Conservation (phyloP, 305 asterid genomes). For the Solanum aculeatissimum region DNA sequence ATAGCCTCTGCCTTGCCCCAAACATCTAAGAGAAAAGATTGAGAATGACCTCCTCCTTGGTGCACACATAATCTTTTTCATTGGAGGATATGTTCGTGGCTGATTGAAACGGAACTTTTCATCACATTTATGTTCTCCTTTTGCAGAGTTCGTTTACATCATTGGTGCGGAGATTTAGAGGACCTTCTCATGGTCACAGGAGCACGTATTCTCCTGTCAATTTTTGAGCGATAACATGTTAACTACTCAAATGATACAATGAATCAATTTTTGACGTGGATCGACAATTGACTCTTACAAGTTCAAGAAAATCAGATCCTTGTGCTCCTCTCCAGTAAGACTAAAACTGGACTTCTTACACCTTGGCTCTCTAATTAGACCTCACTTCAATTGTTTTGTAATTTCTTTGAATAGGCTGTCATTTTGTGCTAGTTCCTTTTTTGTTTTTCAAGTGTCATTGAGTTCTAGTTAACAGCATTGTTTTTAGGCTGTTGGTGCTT, state of each 20-base stretch:
- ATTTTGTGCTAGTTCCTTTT: neutral
- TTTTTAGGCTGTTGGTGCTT: neutral
- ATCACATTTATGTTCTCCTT: neutral
- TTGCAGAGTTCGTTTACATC: slow-evolving; percentile 56
- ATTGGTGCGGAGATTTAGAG: slow-evolving; percentile 56
- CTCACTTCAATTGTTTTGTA: neutral
- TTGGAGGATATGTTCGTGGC: neutral
- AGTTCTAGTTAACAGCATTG: neutral
- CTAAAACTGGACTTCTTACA: neutral
- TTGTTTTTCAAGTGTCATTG: neutral
- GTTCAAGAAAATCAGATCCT: neutral
- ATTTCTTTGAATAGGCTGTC: neutral
- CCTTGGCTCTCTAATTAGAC: neutral
- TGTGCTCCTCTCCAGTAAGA: neutral
- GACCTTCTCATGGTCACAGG: slow-evolving; percentile 72
- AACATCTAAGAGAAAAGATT: neutral
- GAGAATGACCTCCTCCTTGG: neutral
- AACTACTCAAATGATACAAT: neutral
- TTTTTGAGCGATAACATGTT: slow-evolving; percentile 34
- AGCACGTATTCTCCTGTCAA: slow-evolving; percentile 88
- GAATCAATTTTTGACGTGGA: neutral
- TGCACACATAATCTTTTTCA: neutral
- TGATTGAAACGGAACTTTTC: neutral
- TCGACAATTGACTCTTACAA: neutral
- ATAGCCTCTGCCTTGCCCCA: neutral